These are phyloP conservation scores for Rutidosis leptorrhynchoides DNA, from an alignment of 129 eudicot genomes.

Conservation along the genomic window DNA sequence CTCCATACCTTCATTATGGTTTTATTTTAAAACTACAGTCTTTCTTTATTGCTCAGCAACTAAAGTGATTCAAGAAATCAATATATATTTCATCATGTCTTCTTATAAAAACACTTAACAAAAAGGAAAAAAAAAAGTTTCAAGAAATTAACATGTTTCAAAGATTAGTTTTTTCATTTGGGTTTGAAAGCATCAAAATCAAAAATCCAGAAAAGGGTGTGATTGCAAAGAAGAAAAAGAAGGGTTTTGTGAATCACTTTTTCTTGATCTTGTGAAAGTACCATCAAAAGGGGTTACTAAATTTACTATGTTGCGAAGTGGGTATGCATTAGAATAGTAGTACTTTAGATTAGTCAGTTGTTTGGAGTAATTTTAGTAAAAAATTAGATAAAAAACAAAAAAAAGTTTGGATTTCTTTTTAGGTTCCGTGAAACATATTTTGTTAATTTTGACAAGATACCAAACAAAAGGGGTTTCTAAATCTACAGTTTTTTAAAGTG, in stretches of 20 bases:
- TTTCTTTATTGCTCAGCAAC: slow-evolving; percentile 1
- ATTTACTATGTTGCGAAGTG: neutral
- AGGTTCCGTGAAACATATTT: neutral
- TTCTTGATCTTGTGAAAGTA: slow-evolving; percentile 15
- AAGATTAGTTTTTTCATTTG: slow-evolving; percentile 26
- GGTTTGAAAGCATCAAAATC: slow-evolving; percentile 22
- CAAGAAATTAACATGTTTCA: slow-evolving; percentile 29
- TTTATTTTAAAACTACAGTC: slow-evolving; percentile 10
- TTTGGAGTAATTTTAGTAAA: neutral
- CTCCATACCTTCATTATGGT: slow-evolving; percentile 23
- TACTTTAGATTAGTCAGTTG: neutral
- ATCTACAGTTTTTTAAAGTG: neutral
- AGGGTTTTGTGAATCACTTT: slow-evolving; percentile 3
- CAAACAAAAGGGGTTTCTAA: neutral
- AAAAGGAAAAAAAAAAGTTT: slow-evolving; percentile 6
- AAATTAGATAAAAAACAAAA: neutral
- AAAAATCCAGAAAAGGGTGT: slow-evolving; percentile 20
- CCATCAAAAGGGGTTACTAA: neutral
- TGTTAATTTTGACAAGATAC: neutral
- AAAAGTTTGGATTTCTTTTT: neutral
- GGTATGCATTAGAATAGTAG: slow-evolving; percentile 11
- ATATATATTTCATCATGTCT: slow-evolving; percentile 20
- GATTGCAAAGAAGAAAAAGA: neutral
- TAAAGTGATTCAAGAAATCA: slow-evolving; percentile 7
- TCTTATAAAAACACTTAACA: neutral